Conservation (phyloP, 768 basidiomycete species). For the Multifurca ochricompacta region DNA sequence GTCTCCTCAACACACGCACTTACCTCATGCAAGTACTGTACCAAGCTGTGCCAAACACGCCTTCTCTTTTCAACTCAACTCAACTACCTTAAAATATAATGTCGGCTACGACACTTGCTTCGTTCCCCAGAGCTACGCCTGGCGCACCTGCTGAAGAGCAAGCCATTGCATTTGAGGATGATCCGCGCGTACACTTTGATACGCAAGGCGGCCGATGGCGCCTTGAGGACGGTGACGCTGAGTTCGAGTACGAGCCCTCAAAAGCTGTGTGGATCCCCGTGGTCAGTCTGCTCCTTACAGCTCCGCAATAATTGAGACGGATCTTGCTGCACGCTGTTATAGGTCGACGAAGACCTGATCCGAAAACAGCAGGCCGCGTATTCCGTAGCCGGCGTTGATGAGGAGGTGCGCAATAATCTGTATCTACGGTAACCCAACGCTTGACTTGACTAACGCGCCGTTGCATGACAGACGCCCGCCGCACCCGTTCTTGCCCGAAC, state of each 20-base stretch:
- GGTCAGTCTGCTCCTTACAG: constrained; percentile 41
- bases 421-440: constrained; percentile 6
- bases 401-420: constrained; percentile 56
- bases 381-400: constrained; percentile 87
- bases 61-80: not conserved
- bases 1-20: no score
- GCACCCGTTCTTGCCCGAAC: constrained; percentile 76
- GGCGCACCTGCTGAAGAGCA: constrained; percentile 49
- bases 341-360: constrained; percentile 85
- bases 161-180: constrained; percentile 65
- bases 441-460: constrained; percentile 18
- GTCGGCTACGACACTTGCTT: constrained; percentile 4
- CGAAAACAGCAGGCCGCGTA: constrained; percentile 94
- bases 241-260: constrained; percentile 76
- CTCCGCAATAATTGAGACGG: constrained; percentile 17
- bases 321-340: constrained; percentile 11
- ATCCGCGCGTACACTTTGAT: constrained; percentile 79
- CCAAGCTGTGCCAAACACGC: constrained; percentile 17
- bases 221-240: constrained; percentile 86
- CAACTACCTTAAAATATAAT: not conserved
- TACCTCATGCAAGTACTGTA: no score
- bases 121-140: constrained; percentile 32
- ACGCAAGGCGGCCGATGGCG: constrained; percentile 73
- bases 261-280: constrained; percentile 79
- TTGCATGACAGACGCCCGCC: constrained; percentile 59